Percentiles rank a stretch among this genome's conserved stretches.
These are phyloP conservation scores for Xylaria acuta DNA, from an alignment of 495 filamentous ascomycete species.

Conservation along the genomic window DNA sequence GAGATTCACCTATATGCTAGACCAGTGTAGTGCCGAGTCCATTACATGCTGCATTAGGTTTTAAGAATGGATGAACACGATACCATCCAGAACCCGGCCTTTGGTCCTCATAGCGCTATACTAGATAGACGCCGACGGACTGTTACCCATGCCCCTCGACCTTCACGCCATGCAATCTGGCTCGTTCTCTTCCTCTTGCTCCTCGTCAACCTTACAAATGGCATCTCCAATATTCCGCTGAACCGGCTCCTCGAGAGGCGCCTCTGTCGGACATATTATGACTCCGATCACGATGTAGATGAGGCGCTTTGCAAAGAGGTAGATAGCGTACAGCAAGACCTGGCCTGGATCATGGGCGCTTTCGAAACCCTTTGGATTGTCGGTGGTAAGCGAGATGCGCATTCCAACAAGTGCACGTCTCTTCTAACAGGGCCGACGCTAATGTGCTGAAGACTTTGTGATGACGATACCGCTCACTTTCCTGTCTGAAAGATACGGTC, in stretches of 20 bases:
- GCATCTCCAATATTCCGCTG: constrained; percentile 54
- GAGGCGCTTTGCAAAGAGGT: constrained; percentile 57
- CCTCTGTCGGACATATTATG: constrained; percentile 55
- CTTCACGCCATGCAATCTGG: constrained; percentile 31
- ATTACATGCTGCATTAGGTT: background rate
- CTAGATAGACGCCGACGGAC: background rate
- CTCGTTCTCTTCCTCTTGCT: constrained; percentile 47
- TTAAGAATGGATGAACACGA: constrained; percentile 24
- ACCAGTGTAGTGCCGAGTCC: background rate
- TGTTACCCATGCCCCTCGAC: background rate
- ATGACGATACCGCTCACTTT: constrained; percentile 54
- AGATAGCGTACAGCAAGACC: constrained; percentile 49
- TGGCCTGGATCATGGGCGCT: constrained; percentile 52
- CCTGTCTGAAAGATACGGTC: constrained; percentile 48
- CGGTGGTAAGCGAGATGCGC: constrained; percentile 44
- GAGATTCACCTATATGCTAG: background rate
- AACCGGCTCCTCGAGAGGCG: constrained; percentile 55
- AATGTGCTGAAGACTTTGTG: constrained; percentile 44
- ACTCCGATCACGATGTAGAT: constrained; percentile 43
- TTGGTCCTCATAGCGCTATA: background rate
- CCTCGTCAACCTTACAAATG: constrained; percentile 51
- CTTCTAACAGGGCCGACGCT: constrained; percentile 22
- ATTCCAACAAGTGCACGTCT: background rate
- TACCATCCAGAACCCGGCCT: background rate
- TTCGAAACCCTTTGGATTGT: constrained; percentile 54